Conservation (phyloP, 805 yeast genomes). For the Suhomyces sp. region DNA sequence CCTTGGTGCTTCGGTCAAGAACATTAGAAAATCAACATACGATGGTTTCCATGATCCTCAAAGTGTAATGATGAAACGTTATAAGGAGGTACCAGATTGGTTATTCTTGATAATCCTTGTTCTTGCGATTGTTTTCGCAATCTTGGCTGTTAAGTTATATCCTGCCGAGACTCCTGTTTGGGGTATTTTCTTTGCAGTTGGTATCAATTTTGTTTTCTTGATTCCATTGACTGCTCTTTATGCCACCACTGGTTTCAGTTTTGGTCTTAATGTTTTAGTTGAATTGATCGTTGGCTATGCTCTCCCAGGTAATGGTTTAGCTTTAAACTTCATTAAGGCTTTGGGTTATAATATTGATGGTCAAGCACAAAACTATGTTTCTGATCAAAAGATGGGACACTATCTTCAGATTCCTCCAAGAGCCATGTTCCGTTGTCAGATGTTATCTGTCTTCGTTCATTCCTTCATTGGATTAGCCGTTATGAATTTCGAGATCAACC, state of each 20-base stretch:
- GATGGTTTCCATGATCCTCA: constrained; percentile 24
- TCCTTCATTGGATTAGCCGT: constrained; percentile 23
- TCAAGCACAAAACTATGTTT: constrained; percentile 32
- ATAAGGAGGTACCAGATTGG: constrained; percentile 24
- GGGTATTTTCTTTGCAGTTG: constrained; percentile 55
- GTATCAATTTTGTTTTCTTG: constrained; percentile 48
- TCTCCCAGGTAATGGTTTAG: constrained; percentile 53
- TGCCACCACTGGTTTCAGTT: constrained; percentile 47
- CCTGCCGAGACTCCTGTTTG: constrained; percentile 56
- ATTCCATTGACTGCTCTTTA: constrained; percentile 50
- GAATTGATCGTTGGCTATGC: constrained; percentile 59
- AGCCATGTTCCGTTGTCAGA: constrained; percentile 47
- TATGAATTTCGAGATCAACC: constrained; percentile 17
- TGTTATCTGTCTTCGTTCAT: constrained; percentile 19
- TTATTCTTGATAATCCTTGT: constrained; percentile 20
- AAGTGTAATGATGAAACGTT: constrained; percentile 21
- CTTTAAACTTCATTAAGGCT: constrained; percentile 51
- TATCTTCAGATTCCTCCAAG: constrained; percentile 24
- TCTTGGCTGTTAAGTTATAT: constrained; percentile 28
- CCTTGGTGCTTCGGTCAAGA: constrained; percentile 3
- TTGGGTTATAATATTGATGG: constrained; percentile 32
- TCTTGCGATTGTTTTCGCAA: constrained; percentile 21
- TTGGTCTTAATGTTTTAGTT: constrained; percentile 52
- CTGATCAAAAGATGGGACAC: constrained; percentile 38
- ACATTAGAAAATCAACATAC: constrained; percentile 14